These are phyloP conservation scores for Gymnopilus junonius DNA, from an alignment of 768 basidiomycete species.

Conservation along the genomic window DNA sequence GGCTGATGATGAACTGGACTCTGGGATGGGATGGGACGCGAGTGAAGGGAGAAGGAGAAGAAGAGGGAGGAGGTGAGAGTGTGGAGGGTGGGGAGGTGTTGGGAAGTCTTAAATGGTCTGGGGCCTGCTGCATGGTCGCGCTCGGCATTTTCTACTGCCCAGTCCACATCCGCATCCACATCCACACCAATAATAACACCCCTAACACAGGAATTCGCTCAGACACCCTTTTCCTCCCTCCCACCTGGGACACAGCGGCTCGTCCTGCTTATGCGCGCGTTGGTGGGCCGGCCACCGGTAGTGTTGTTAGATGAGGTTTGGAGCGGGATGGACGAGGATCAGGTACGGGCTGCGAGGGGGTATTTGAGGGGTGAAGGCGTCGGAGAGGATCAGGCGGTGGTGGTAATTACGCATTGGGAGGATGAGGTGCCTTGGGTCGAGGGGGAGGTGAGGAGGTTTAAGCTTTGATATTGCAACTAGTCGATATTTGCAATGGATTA, in stretches of 20 bases:
- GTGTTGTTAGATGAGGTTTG: constrained; percentile 92
- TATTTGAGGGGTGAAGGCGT: constrained; percentile 61
- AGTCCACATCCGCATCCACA: background rate
- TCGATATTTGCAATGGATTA: background rate
- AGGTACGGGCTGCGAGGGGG: constrained; percentile 65
- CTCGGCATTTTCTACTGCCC: background rate
- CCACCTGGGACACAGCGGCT: constrained; percentile 78
- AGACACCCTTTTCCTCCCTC: constrained; percentile 62
- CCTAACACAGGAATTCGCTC: constrained; percentile 40
- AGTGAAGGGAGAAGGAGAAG: constrained; percentile 9
- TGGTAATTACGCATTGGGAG: constrained; percentile 91
- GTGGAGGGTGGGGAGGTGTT: constrained; percentile 43
- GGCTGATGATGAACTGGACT: constrained; percentile 28
- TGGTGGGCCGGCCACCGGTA: constrained; percentile 75
- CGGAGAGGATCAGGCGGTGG: constrained; percentile 67
- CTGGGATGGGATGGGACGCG: constrained; percentile 20
- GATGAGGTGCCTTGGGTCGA: constrained; percentile 86
- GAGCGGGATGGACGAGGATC: constrained; percentile 87
- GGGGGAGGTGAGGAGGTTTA: constrained; percentile 42
- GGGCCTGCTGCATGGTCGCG: constrained; percentile 48
- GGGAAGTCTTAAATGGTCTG: constrained; percentile 66
- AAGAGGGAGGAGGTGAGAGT: constrained; percentile 28
- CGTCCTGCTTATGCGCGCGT: constrained; percentile 83
- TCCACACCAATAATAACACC: background rate
- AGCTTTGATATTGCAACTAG: background rate